Evolutionary conservation across 2,329 filamentous ascomycete species (phyloP).

Genomic region (Aureobasidium lini): DNA sequence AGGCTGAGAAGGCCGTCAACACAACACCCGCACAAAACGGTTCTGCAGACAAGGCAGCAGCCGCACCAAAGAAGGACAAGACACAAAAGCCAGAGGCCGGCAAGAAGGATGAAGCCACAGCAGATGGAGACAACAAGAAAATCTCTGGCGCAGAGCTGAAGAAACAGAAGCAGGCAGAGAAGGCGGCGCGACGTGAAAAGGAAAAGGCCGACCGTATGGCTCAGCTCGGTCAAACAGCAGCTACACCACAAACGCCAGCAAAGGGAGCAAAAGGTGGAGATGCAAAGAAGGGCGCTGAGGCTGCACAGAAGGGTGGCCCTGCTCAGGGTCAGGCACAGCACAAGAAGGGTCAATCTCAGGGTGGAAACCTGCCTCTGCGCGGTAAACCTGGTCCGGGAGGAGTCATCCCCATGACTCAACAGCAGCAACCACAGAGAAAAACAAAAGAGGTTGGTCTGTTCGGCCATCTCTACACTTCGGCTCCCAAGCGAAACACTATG

Average conservation of each 20-base stretch:
- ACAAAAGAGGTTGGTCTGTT: constrained; percentile 68
- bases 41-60: constrained; percentile 37
- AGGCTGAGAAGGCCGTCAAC: neutral
- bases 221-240: constrained; percentile 15
- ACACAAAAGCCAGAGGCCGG: constrained; percentile 2
- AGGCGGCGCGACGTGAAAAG: constrained; percentile 69
- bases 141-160: constrained; percentile 74
- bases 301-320: constrained; percentile 22
- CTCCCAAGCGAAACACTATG: constrained; percentile 58
- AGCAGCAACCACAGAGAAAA: constrained; percentile 44
- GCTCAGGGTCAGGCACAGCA: constrained; percentile 24
- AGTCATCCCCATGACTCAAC: constrained; percentile 9
- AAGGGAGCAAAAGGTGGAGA: constrained; percentile 23
- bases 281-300: constrained; percentile 25
- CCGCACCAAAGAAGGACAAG: constrained; percentile 32
- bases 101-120: constrained; percentile 10
- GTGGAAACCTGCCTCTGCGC: constrained; percentile 29
- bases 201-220: constrained; percentile 24
- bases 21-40: neutral
- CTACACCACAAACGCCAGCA: constrained; percentile 26
- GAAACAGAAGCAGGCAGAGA: constrained; percentile 83
- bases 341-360: constrained; percentile 20
- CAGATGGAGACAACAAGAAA: constrained; percentile 35
- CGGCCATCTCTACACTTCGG: constrained; percentile 63
- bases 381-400: constrained; percentile 15